Percentiles rank a stretch among this genome's conserved stretches.
Conservation (phyloP, 257 asterid genomes). For the Asclepias syriaca region DNA sequence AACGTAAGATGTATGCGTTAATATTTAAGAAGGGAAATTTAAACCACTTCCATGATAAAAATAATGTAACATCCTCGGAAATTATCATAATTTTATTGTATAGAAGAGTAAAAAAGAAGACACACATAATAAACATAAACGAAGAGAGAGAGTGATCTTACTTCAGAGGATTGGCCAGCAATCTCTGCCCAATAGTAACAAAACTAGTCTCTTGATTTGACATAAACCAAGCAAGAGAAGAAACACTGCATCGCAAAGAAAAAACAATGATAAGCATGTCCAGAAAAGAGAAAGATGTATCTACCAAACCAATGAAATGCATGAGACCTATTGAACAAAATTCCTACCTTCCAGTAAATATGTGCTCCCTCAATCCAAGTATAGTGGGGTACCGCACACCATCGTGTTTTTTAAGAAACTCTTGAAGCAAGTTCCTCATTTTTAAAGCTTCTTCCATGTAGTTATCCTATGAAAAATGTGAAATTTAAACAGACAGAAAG, state of each 20-base stretch:
- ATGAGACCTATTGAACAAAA: conserved; percentile 13
- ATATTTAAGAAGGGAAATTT: no score
- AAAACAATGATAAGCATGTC: conserved; percentile 14
- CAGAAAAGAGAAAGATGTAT: neutral
- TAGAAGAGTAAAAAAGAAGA: neutral
- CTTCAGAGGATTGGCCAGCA: conserved; percentile 94
- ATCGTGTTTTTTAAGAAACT: conserved; percentile 79
- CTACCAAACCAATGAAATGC: neutral
- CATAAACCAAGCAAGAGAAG: conserved; percentile 99
- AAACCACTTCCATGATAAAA: neutral
- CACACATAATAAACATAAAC: conserved; percentile 4
- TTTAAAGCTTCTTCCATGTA: conserved; percentile 99
- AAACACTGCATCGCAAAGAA: conserved; percentile 72
- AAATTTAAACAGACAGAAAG: conserved; percentile 20
- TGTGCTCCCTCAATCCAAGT: conserved; percentile 96
- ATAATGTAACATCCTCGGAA: neutral
- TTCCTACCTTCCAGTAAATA: conserved; percentile 91
- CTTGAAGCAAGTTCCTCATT: conserved; percentile 97
- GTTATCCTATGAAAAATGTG: conserved; percentile 56
- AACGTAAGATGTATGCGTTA: neutral
- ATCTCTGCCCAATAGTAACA: conserved; percentile 94
- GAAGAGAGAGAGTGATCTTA: conserved; percentile 32
- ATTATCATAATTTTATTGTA: neutral
- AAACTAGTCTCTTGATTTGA: conserved; percentile 97
- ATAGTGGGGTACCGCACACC: conserved; percentile 84